Conservation (phyloP, 257 asterid genomes). For the Leonotis leonurus region DNA sequence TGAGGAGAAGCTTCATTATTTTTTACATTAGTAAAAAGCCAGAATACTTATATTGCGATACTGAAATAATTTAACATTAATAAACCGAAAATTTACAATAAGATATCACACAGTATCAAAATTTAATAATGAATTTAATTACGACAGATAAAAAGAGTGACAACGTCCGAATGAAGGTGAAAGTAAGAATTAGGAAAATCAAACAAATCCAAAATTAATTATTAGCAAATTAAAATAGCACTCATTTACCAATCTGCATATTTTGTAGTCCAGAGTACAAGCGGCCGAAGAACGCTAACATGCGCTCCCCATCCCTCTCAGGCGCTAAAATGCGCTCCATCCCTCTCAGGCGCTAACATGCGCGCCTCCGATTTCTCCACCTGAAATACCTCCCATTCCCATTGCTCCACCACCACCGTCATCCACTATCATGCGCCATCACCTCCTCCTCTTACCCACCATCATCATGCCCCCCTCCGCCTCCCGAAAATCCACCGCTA, state of each 20-base stretch:
- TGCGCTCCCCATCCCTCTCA: conserved; percentile 13
- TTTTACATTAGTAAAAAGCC: too few species aligned
- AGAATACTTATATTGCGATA: too few species aligned
- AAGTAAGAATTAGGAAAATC: too few species aligned
- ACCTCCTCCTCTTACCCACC: conserved; percentile 18
- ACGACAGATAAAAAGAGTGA: too few species aligned
- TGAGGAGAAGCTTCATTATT: too few species aligned
- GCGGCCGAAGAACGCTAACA: background rate
- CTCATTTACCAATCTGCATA: background rate
- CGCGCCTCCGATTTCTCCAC: conserved; percentile 20
- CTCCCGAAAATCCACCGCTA: conserved; percentile 11
- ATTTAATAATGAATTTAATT: too few species aligned
- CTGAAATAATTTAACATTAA: too few species aligned
- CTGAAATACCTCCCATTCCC: conserved; percentile 13
- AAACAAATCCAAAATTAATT: background rate
- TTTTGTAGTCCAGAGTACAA: conserved; percentile 10
- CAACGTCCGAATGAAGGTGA: too few species aligned
- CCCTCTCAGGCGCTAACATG: conserved; percentile 12
- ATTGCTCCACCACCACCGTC: conserved; percentile 11
- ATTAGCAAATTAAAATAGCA: background rate
- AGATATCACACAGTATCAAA: too few species aligned
- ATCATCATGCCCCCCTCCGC: conserved; percentile 20
- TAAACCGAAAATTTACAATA: too few species aligned
- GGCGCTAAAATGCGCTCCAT: conserved; percentile 22
- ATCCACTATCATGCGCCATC: conserved; percentile 24